Evolutionary conservation across 495 filamentous ascomycete species (phyloP), one percentile per base, ranked within the genome.

Genomic region (Penicillium pulvis): DNA sequence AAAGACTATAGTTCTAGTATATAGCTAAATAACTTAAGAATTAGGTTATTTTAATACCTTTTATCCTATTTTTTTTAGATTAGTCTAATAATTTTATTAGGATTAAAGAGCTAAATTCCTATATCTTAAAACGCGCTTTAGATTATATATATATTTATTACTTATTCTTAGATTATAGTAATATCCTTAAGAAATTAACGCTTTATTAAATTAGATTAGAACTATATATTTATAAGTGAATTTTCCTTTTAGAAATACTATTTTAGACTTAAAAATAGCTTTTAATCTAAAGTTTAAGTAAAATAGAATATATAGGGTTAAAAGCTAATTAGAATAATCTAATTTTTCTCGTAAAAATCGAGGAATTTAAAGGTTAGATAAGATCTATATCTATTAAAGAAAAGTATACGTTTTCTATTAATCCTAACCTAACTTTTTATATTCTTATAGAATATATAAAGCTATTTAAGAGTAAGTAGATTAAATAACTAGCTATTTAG

Each of bases 241-340:
- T 44, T 44, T 19, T 44, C 1, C 42, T 44, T 44, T n/a, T 12
- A n/a, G 42, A 44, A 44, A 1, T 44, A 2, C n/a, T 44, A n/a
- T 20, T 44, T 44, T 44, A 44, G 10, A 2, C 42, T 44, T 20
- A 44, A 20, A 44, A 44, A 44, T 23, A 7, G 42, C 42, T 44
- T 44, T 44, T 44, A 11, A n/a, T 44, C 42, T 44, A 44, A 44
- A 44, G 42, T 2, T 44, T 44, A n/a, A 19, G 42, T n/a, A 44
- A 44, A 44, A 44, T 44, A 20, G 3, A n/a, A 44, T 23, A 20
- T 44, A 44, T 44, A 20, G 1, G n/a, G 42, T 1, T n/a, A 11
- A 20, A 44, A 44, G n/a, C 42, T 19, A 8, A 44, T 44, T 19
- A 20, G 16, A 20, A 44, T 44, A 6, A 44, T 44, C 1, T 7